Conservation (phyloP, 257 asterid species). For the Scutellaria barbata region DNA sequence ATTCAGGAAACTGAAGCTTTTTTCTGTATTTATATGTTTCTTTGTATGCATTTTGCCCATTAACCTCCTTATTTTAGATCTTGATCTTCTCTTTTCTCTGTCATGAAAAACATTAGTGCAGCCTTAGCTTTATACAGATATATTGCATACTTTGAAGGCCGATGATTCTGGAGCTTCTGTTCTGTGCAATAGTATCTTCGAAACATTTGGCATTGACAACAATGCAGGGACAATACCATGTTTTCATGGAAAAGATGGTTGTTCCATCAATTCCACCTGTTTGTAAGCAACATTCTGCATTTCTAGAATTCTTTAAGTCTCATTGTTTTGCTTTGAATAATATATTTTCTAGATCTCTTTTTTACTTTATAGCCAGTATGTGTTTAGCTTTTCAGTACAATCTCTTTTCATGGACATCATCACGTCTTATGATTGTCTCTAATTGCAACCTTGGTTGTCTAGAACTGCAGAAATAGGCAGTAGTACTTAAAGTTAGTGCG, state of each 20-base stretch:
- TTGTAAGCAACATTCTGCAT: conserved; percentile 58
- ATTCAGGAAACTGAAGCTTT: conserved; percentile 16
- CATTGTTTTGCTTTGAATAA: conserved; percentile 8
- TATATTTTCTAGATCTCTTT: not conserved
- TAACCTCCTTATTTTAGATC: conserved; percentile 15
- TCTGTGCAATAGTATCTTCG: conserved; percentile 71
- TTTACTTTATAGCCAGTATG: not conserved
- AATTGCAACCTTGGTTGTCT: not conserved
- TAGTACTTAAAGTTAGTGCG: not conserved
- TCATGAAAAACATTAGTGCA: conserved; percentile 14
- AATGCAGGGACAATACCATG: conserved; percentile 43
- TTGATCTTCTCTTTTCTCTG: conserved; percentile 24
- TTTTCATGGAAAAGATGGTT: conserved; percentile 43
- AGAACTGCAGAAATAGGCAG: too few relatives aligned
- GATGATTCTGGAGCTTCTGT: conserved; percentile 62
- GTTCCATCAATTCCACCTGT: conserved; percentile 55
- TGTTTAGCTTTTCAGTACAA: conserved; percentile 18
- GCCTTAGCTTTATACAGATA: conserved; percentile 68
- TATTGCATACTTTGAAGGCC: conserved; percentile 67
- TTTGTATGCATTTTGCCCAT: conserved; percentile 6
- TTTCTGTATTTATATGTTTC: conserved; percentile 7
- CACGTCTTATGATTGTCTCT: conserved; percentile 5
- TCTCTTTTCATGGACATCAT: not conserved
- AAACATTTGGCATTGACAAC: conserved; percentile 42
- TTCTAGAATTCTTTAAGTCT: conserved; percentile 13